Conservation (phyloP, 1,284 basidiomycete species). For the Ganoderma multipileum region DNA sequence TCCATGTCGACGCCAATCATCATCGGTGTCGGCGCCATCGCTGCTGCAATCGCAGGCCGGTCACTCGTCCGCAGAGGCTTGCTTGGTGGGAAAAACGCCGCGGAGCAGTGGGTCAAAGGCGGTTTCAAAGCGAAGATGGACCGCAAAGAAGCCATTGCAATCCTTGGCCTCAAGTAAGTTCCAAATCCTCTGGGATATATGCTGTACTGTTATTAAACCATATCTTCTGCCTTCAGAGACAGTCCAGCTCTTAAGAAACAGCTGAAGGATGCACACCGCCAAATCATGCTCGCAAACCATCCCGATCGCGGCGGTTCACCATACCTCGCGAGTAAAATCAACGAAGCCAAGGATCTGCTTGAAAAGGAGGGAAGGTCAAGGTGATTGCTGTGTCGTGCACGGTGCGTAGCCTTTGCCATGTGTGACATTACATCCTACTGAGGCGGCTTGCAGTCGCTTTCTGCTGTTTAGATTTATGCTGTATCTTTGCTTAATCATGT, state of each 20-base stretch:
- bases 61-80: conserved; percentile 66
- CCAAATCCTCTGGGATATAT: conserved; percentile 21
- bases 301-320: conserved; percentile 96
- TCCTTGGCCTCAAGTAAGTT: conserved; percentile 91
- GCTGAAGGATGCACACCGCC: conserved; percentile 90
- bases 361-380: conserved; percentile 68
- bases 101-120: conserved; percentile 90
- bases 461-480: conserved; percentile 22
- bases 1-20: conserved; percentile 79
- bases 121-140: conserved; percentile 98
- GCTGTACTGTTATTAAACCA: not conserved
- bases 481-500: conserved; percentile 32
- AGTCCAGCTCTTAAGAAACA: conserved; percentile 70
- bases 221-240: conserved; percentile 60
- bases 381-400: conserved; percentile 34
- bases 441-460: not conserved
- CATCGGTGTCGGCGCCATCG: conserved; percentile 80
- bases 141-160: conserved; percentile 88
- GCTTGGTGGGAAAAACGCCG: conserved; percentile 64
- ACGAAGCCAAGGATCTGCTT: conserved; percentile 88
- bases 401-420: conserved; percentile 9
- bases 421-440: conserved; percentile 9
- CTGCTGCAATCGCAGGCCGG: conserved; percentile 81
- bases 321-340: conserved; percentile 97
- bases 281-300: conserved; percentile 95